Conservation (phyloP, 495 filamentous ascomycete genomes). For the Thermothielavioides terrestris region DNA sequence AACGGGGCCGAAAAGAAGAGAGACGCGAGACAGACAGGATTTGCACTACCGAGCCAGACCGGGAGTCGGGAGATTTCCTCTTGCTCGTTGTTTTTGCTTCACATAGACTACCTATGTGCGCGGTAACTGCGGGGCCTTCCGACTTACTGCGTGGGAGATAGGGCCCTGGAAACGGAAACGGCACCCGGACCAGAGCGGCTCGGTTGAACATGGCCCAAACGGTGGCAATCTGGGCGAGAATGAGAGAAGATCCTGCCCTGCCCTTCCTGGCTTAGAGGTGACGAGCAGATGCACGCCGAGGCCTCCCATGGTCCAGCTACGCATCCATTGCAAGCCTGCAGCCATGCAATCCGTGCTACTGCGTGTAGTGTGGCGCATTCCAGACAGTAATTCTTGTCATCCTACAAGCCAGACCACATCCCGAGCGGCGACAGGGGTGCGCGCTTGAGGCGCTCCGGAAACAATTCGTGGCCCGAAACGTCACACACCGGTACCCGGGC, state of each 20-base stretch:
- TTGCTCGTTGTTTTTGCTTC: too few relatives aligned
- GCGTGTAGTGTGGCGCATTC: too few relatives aligned
- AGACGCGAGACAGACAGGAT: background rate
- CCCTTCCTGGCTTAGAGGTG: too few relatives aligned
- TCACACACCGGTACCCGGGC: slow-evolving; percentile 20
- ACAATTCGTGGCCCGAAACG: slow-evolving; percentile 28
- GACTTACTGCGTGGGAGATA: background rate
- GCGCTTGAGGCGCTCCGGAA: slow-evolving; percentile 23
- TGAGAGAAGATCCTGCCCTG: too few relatives aligned
- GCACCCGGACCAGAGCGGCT: background rate
- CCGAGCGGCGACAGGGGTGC: slow-evolving; percentile 19
- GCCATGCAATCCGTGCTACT: background rate
- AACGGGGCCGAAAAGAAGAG: background rate
- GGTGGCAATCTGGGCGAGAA: too few relatives aligned
- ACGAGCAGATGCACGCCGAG: too few relatives aligned
- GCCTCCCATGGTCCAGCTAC: too few relatives aligned
- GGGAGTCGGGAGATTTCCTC: background rate
- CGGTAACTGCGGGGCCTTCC: too few relatives aligned
- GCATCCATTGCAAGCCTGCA: too few relatives aligned
- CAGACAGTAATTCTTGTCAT: too few relatives aligned
- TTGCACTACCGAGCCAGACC: background rate
- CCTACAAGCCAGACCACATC: too few relatives aligned
- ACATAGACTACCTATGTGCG: too few relatives aligned
- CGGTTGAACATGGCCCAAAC: background rate
- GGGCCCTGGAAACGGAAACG: background rate